phyloP scores from a whole-genome alignment of 192 early-diverging fungal species.

The Pilobolus umbonatus region DNA sequence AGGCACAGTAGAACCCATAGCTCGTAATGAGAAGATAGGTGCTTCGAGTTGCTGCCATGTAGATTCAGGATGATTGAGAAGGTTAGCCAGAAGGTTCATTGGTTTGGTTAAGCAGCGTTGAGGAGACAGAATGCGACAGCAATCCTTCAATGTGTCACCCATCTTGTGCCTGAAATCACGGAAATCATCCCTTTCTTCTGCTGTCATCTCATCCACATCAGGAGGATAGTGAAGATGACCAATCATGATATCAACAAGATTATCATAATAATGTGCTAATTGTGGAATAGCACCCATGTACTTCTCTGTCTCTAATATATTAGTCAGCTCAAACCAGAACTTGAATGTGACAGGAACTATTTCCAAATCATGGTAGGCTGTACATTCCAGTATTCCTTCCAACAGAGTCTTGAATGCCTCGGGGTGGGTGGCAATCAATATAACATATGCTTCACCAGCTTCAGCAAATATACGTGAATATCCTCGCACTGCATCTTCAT shows the following conservation, averaged over 20 bases:
- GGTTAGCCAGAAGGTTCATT: conserved; percentile 45
- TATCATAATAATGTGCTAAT: conserved; percentile 61
- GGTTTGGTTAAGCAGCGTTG: conserved; percentile 68
- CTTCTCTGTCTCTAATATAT: conserved; percentile 46
- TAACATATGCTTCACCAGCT: conserved; percentile 84
- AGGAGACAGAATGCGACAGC: conserved; percentile 78
- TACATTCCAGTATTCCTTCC: conserved; percentile 78
- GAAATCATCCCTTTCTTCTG: conserved; percentile 93
- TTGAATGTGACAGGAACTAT: conserved; percentile 86
- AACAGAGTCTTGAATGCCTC: conserved; percentile 71
- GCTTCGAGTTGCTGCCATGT: conserved; percentile 96
- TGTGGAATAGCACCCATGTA: conserved; percentile 44
- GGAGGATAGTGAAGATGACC: conserved; percentile 84
- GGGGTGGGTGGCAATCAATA: conserved; percentile 63
- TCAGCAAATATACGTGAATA: conserved; percentile 85
- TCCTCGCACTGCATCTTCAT: conserved; percentile 75
- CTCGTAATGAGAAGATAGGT: conserved; percentile 86
- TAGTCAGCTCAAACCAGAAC: conserved; percentile 83
- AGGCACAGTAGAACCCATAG: conserved; percentile 84
- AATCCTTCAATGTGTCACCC: conserved; percentile 96
- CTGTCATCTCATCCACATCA: conserved; percentile 61
- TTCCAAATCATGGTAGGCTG: conserved; percentile 74
- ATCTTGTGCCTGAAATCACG: conserved; percentile 94
- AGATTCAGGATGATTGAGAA: conserved; percentile 29
- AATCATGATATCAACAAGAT: conserved; percentile 80